Evolutionary conservation across 768 basidiomycete genomes (phyloP).

Genomic region (Russula griseocarnosa): DNA sequence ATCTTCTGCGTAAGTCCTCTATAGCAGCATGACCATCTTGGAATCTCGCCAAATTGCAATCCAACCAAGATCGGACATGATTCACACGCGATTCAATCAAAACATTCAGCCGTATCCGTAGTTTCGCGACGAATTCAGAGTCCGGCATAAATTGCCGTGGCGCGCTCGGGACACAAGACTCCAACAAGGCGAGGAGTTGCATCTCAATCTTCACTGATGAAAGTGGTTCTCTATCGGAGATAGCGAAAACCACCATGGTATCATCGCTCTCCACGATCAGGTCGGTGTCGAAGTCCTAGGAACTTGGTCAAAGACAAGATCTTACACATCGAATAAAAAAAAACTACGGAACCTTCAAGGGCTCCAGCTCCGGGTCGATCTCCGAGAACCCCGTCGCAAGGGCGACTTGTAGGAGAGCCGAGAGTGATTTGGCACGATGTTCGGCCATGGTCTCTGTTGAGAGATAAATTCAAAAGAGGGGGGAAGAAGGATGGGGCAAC

Average conservation of each 20-base stretch:
- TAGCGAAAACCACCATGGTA: slow-evolving; percentile 35
- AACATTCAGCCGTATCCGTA: slow-evolving; percentile 39
- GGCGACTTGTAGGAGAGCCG: slow-evolving; percentile 43
- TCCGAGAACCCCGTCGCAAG: slow-evolving; percentile 48
- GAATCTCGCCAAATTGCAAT: slow-evolving; percentile 47
- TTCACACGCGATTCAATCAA: slow-evolving; percentile 43
- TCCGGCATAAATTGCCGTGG: slow-evolving; percentile 41
- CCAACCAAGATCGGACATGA: slow-evolving; percentile 52
- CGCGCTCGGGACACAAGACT: slow-evolving; percentile 34
- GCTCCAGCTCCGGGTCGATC: slow-evolving; percentile 43
- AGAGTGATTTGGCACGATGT: slow-evolving; percentile 41
- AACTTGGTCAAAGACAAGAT: neutral
- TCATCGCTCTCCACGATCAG: slow-evolving; percentile 40
- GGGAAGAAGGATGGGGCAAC: slow-evolving; percentile 27
- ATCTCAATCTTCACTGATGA: slow-evolving; percentile 31
- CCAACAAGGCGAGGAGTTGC: slow-evolving; percentile 29
- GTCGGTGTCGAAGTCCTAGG: slow-evolving; percentile 53
- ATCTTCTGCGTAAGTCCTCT: slow-evolving; percentile 43
- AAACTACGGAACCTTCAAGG: slow-evolving; percentile 43
- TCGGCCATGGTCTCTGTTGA: slow-evolving; percentile 47
- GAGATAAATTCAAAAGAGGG: neutral
- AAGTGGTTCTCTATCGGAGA: slow-evolving; percentile 31
- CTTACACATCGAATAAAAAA: too few species aligned
- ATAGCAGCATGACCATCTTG: slow-evolving; percentile 43
- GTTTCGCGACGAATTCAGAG: slow-evolving; percentile 39